Conservation (phyloP, 495 filamentous ascomycete species). For the Clavariopsis aquatica region DNA sequence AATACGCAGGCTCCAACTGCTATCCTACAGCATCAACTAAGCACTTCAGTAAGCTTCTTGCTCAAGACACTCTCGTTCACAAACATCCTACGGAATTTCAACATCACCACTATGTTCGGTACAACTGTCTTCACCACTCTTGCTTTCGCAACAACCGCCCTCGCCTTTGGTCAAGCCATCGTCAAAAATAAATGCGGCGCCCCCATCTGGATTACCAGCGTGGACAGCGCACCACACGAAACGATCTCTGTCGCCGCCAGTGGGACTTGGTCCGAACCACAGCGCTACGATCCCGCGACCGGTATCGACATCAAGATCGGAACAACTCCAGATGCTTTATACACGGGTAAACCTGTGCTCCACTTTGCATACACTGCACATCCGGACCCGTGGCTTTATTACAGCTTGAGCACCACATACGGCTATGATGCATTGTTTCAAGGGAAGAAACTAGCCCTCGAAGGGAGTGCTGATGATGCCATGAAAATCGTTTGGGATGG, state of each 20-base stretch:
- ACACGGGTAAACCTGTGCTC: slow-evolving; percentile 52
- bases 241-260: slow-evolving; percentile 45
- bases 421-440: not conserved
- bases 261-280: slow-evolving; percentile 5
- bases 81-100: not conserved
- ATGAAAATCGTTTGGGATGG: not conserved
- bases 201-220: slow-evolving; percentile 57
- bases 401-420: slow-evolving; percentile 30
- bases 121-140: slow-evolving; percentile 11
- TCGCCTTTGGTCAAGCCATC: slow-evolving; percentile 46
- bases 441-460: not conserved
- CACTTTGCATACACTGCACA: slow-evolving; percentile 55
- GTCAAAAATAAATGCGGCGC: slow-evolving; percentile 55
- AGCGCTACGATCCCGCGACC: slow-evolving; percentile 35
- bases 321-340: slow-evolving; percentile 51
- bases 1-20: not conserved
- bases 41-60: not conserved
- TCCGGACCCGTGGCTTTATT: slow-evolving; percentile 51
- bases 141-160: slow-evolving; percentile 8
- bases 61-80: not conserved
- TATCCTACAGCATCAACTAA: not conserved
- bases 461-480: not conserved
- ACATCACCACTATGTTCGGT: slow-evolving; percentile 2
- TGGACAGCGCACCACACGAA: slow-evolving; percentile 46
- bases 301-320: slow-evolving; percentile 60